Evolutionary conservation across 345 rosid genomes (phyloP).

Genomic region (Alliaria petiolata): DNA sequence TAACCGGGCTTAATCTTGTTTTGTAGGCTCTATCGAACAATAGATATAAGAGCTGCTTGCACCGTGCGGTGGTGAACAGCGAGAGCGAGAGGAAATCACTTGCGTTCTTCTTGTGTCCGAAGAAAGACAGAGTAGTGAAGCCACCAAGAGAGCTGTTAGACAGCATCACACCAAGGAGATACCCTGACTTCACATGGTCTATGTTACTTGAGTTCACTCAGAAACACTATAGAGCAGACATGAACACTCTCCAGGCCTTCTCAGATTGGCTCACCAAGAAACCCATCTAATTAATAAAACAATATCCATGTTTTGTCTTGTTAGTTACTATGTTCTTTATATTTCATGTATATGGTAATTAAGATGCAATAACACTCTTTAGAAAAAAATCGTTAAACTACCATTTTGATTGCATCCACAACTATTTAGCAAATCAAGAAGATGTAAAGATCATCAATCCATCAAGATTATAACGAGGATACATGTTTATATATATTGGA

Average conservation of each 20-base stretch:
- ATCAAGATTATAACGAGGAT: not conserved
- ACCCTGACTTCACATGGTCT: conserved; percentile 91
- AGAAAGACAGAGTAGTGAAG: conserved; percentile 63
- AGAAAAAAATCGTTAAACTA: not conserved
- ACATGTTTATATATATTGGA: no score
- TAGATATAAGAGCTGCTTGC: conserved; percentile 85
- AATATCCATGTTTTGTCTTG: not conserved
- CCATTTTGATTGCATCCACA: not conserved
- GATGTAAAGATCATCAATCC: not conserved
- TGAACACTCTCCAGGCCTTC: conserved; percentile 73
- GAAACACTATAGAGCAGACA: conserved; percentile 86
- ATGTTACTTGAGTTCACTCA: conserved; percentile 78
- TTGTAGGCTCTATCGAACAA: conserved; percentile 86
- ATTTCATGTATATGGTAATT: conserved; percentile 15
- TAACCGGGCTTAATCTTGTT: not conserved
- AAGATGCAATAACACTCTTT: conserved; percentile 7
- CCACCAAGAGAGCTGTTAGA: conserved; percentile 76
- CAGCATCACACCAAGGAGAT: conserved; percentile 46
- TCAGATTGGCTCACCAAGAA: conserved; percentile 44
- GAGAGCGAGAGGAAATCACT: conserved; percentile 79
- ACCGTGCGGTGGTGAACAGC: conserved; percentile 91
- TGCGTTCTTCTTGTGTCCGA: conserved; percentile 92
- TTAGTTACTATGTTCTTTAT: conserved; percentile 7
- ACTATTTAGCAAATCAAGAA: not conserved
- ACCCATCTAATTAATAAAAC: not conserved